Base-by-base conservation (phyloP, 495 filamentous ascomycete genomes). In the Friedmanniomyces endolithicus region DNA sequence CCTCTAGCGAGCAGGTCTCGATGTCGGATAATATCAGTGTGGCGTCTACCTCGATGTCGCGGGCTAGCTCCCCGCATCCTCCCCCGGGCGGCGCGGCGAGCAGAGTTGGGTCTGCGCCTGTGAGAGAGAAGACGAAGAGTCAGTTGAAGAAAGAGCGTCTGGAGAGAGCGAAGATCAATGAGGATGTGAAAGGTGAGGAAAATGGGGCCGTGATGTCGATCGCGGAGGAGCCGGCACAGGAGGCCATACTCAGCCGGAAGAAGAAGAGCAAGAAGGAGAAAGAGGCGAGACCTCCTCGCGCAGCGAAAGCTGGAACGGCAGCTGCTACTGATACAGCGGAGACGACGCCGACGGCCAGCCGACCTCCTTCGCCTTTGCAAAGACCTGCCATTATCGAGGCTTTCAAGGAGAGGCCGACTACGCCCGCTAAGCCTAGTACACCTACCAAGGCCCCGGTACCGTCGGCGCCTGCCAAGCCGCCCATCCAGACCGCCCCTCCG, bases 101-200 rank as follows among this genome's bases (percentile, higher is more conserved):
- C 7, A 86, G 78, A 60, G 77, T 90, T 44, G 87, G 88, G 35
- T 82, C 83, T 35, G 87, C 88, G 1, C 84, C 88, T 23, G 75
- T 87, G 0, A 76, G 86, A 37, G 69, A 76, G n/a, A 86, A 87
- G 62, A 89, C 88, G 16, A 98, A 97, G 74, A 90, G 82, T 60
- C 87, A 94, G 63, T 75, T 82, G 57, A 94, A 90, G 67, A 96
- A 94, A 67, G 86, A 94, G 60, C 75, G 88, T 44, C 71, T 77
- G 61, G 76, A 80, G 60, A 75, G 78, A 48, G 78, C 78, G 0
- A 82, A 78, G 64, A 71, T 76, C 37, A 72, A 74, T 0, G 83
- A 86, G 65, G 82, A 85, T 62, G 75, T 72, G 31, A 74, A 80
- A 47, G 46, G 20, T 14, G 77, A 78, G 48, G 68, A 27, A 16